Evolutionary conservation across 2,329 filamentous ascomycete species (phyloP).

Genomic region (Microcyclospora pomicola): DNA sequence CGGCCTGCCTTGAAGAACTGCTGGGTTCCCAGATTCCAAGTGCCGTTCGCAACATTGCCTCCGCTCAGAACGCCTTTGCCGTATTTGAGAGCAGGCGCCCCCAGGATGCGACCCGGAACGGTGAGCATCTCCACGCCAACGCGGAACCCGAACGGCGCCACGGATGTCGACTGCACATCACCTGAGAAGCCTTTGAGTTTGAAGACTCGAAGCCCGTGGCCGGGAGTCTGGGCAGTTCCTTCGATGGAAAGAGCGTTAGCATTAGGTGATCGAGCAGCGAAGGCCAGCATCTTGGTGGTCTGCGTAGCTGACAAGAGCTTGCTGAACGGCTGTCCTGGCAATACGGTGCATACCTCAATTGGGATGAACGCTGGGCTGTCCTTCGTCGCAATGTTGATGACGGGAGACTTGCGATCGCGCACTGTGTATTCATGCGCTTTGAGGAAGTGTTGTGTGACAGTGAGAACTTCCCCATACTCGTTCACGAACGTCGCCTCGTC

Average conservation of each 20-base stretch:
- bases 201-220: constrained; percentile 42
- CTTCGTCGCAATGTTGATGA: constrained; percentile 1
- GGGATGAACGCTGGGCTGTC: constrained; percentile 1
- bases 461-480: constrained; percentile 27
- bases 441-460: constrained; percentile 38
- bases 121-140: constrained; percentile 51
- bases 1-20: too few relatives aligned
- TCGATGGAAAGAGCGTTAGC: neutral
- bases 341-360: constrained; percentile 1
- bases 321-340: constrained; percentile 1
- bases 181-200: constrained; percentile 28
- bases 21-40: too few relatives aligned
- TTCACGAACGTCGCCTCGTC: neutral
- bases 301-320: neutral
- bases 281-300: constrained; percentile 2
- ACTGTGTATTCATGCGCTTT: constrained; percentile 21
- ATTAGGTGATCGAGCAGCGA: constrained; percentile 1
- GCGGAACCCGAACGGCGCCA: constrained; percentile 45
- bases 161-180: constrained; percentile 9
- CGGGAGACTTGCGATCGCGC: neutral
- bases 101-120: constrained; percentile 56
- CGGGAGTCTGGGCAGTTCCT: constrained; percentile 15
- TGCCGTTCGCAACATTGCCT: neutral
- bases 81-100: constrained; percentile 49
- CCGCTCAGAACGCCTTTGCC: neutral